A percentile compares a stretch with the other conserved stretches of the same genome.
phyloP scores from a whole-genome alignment of 1,139 yeast species.

The Diutina sp. region DNA sequence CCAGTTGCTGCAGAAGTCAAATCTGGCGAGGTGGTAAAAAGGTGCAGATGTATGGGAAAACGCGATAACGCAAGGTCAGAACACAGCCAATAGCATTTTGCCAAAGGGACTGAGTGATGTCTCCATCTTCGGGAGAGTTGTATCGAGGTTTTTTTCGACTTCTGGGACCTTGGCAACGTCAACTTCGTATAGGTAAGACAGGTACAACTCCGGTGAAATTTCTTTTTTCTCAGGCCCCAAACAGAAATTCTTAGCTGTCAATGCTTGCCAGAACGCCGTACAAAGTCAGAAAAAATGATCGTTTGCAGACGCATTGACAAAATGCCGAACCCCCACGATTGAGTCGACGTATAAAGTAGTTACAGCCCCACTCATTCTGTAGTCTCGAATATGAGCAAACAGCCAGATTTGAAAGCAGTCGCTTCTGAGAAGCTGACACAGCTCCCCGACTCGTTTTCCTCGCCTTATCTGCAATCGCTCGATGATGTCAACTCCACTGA shows the following conservation, averaged over 20 bases:
- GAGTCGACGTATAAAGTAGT: background rate
- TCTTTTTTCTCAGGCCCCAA: background rate
- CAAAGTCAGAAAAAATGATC: background rate
- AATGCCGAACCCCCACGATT: background rate
- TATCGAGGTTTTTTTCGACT: background rate
- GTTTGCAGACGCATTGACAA: background rate
- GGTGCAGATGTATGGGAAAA: background rate
- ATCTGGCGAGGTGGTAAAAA: background rate
- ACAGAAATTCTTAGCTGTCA: background rate
- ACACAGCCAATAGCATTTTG: background rate
- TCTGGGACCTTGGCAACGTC: background rate
- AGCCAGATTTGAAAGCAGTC: background rate
- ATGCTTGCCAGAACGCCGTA: background rate
- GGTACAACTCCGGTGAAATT: background rate
- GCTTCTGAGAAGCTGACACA: conserved; percentile 2
- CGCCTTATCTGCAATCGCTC: background rate
- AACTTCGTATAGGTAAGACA: background rate
- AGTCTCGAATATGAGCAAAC: background rate
- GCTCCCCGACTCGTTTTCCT: background rate
- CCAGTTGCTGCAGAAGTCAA: background rate
- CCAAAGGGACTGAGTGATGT: background rate
- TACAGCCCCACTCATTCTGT: background rate
- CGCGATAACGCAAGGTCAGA: background rate
- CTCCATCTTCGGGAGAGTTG: background rate
- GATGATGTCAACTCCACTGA: background rate